Percentiles rank a stretch among this genome's conserved stretches.
These are phyloP conservation scores for Corylus heterophylla DNA, from an alignment of 306 rosid genomes.

Conservation along the genomic window DNA sequence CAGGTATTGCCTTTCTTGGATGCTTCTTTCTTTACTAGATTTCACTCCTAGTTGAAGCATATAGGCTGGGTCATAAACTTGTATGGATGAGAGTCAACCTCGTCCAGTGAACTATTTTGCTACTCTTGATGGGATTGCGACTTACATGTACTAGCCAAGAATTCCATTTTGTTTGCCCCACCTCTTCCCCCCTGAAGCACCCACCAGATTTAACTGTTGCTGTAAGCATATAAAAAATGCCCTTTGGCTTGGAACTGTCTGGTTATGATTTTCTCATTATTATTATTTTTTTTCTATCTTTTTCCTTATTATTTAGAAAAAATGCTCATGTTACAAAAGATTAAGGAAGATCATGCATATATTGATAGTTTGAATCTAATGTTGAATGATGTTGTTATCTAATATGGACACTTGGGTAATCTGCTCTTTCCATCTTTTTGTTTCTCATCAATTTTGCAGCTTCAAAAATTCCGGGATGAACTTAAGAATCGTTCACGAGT, in stretches of 20 bases:
- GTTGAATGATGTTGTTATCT: not conserved
- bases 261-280: not conserved
- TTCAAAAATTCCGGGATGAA: conserved; percentile 91
- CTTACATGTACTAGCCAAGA: not conserved
- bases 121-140: not conserved
- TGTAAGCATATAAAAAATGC: not conserved
- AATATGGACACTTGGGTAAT: not conserved
- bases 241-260: not conserved
- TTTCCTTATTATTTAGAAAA: not conserved
- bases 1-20: conserved; percentile 59
- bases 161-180: not conserved
- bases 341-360: not conserved
- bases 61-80: conserved; percentile 4
- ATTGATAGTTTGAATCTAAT: not conserved
- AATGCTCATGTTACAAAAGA: not conserved
- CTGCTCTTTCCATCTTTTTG: conserved; percentile 2
- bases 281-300: not conserved
- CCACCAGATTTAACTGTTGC: not conserved
- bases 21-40: conserved; percentile 17
- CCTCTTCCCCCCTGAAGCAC: not conserved
- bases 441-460: conserved; percentile 45
- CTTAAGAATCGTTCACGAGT: conserved; percentile 91
- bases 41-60: not conserved
- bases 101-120: conserved; percentile 4
- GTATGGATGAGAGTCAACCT: conserved; percentile 15